Conservation (phyloP, 176 grass and related monocot genomes). For the Lolium multiflorum region DNA sequence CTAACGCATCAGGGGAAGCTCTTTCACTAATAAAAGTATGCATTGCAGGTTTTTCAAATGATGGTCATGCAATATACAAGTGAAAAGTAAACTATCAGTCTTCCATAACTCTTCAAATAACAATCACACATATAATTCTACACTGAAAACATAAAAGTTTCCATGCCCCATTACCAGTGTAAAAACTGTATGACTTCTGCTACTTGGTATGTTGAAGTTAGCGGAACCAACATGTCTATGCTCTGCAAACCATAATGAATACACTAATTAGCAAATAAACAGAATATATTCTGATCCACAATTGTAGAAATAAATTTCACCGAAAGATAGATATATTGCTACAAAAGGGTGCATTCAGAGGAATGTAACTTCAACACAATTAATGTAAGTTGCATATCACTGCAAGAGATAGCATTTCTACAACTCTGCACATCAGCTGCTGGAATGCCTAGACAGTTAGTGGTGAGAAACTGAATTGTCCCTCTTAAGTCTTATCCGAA, state of each 20-base stretch:
- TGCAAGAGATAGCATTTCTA: neutral
- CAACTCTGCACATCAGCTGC: neutral
- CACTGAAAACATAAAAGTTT: neutral
- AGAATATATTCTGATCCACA: slow-evolving; percentile 28
- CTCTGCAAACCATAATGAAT: slow-evolving; percentile 63
- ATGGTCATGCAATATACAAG: slow-evolving; percentile 56
- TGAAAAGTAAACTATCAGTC: slow-evolving; percentile 17
- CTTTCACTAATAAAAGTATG: slow-evolving; percentile 34
- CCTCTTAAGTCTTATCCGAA: slow-evolving; percentile 10
- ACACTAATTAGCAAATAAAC: slow-evolving; percentile 28
- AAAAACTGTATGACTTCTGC: slow-evolving; percentile 99
- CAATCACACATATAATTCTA: slow-evolving; percentile 12
- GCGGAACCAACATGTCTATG: slow-evolving; percentile 99
- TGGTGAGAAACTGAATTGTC: slow-evolving; percentile 24
- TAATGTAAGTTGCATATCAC: slow-evolving; percentile 3
- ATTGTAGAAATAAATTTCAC: slow-evolving; percentile 26
- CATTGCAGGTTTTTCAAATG: slow-evolving; percentile 84
- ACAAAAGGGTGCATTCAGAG: slow-evolving; percentile 6
- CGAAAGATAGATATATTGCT: neutral
- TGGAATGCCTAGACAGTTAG: neutral
- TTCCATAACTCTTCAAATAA: slow-evolving; percentile 26
- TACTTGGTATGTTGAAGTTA: slow-evolving; percentile 97
- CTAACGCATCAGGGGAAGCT: slow-evolving; percentile 36
- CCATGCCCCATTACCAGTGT: slow-evolving; percentile 73
- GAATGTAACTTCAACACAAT: slow-evolving; percentile 11